Conservation (phyloP, 257 asterid species). For the Asclepias syriaca region DNA sequence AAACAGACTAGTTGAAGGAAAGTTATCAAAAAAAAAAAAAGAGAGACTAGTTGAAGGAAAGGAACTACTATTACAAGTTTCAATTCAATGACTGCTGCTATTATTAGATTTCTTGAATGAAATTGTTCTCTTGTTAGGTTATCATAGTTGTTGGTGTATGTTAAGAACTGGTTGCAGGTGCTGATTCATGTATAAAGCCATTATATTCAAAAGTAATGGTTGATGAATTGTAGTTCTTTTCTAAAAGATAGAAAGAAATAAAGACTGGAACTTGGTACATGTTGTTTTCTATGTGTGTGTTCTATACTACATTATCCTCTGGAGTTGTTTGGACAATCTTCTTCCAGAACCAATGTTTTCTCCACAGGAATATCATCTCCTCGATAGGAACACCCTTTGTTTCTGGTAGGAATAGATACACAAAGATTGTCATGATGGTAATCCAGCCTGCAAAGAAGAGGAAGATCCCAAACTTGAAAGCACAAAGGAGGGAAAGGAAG, state of each 20-base stretch:
- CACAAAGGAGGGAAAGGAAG: constrained; percentile 66
- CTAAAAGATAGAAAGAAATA: neutral
- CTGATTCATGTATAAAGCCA: neutral
- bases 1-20: too few species aligned
- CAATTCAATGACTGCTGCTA: neutral
- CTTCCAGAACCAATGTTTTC: constrained; percentile 88
- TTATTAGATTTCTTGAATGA: neutral
- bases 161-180: neutral
- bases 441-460: constrained; percentile 80
- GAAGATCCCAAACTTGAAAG: constrained; percentile 76
- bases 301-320: constrained; percentile 11
- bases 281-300: neutral
- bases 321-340: constrained; percentile 25
- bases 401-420: constrained; percentile 72
- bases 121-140: neutral
- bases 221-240: neutral
- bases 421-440: constrained; percentile 63
- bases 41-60: too few species aligned
- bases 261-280: neutral
- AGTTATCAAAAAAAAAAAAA: too few species aligned
- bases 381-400: constrained; percentile 86
- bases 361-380: constrained; percentile 67
- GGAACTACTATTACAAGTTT: neutral
- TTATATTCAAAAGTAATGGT: neutral
- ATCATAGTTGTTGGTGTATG: neutral